Percentiles rank a stretch among this genome's conserved stretches.
Evolutionary conservation across 2,329 filamentous ascomycete genomes (phyloP).

Genomic region (Aspergillus ochraceoroseus): DNA sequence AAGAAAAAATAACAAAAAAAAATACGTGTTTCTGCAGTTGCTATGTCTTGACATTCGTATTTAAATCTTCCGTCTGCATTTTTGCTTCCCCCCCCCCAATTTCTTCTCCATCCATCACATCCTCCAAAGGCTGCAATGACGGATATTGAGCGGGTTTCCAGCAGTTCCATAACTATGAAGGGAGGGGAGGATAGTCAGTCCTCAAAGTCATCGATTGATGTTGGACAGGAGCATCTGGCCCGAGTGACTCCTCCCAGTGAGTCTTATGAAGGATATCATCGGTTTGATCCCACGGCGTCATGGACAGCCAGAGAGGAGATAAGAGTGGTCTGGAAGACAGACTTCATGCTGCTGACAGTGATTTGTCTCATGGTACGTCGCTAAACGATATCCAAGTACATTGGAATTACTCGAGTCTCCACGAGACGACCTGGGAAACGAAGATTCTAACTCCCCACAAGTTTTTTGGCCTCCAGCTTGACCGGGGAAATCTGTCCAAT

Average conservation of each 20-base stretch:
- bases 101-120: no score
- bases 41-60: no score
- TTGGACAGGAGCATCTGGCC: constrained; percentile 27
- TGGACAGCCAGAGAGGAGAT: constrained; percentile 44
- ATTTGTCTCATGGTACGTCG: constrained; percentile 24
- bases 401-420: no score
- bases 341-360: constrained; percentile 19
- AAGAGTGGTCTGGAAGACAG: constrained; percentile 45
- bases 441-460: constrained; percentile 3
- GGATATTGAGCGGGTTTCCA: constrained; percentile 23
- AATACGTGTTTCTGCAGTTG: no score
- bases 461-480: constrained; percentile 35
- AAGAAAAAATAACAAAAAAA: no score
- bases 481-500: constrained; percentile 35
- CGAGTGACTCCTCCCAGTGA: constrained; percentile 29
- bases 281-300: constrained; percentile 23
- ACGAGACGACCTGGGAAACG: not conserved
- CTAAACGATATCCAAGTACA: not conserved
- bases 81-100: no score
- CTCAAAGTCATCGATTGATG: constrained; percentile 15
- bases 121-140: constrained; percentile 19
- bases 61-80: no score
- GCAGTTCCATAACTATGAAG: constrained; percentile 4
- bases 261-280: constrained; percentile 27
- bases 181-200: constrained; percentile 13